These are phyloP conservation scores for Penicillium argentinense DNA, from an alignment of 495 filamentous ascomycete species.

Conservation along the genomic window DNA sequence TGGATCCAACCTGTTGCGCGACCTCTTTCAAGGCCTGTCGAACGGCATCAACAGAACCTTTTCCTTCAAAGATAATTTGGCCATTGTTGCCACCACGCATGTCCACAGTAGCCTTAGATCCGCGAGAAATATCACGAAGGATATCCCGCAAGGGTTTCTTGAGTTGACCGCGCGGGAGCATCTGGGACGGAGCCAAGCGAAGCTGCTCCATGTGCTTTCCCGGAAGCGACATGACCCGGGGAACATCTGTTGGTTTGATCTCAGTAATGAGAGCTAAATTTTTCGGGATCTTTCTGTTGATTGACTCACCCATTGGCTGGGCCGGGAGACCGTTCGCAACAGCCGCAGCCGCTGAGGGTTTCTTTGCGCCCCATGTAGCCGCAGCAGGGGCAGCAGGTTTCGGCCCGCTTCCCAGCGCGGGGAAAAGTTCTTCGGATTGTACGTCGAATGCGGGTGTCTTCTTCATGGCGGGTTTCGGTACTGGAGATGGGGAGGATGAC, in stretches of 20 bases:
- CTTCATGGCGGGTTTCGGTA: constrained; percentile 42
- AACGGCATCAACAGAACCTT: constrained; percentile 72
- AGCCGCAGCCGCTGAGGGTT: constrained; percentile 53
- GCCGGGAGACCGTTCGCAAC: constrained; percentile 57
- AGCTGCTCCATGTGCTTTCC: constrained; percentile 77
- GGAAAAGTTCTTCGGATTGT: constrained; percentile 86
- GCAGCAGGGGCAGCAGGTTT: constrained; percentile 61
- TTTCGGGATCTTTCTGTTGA: background rate
- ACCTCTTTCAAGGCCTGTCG: constrained; percentile 83
- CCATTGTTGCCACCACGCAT: constrained; percentile 67
- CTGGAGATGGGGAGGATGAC: constrained; percentile 21
- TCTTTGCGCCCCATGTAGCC: constrained; percentile 69
- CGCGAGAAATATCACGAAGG: constrained; percentile 81
- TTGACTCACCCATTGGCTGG: constrained; percentile 44
- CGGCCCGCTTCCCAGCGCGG: constrained; percentile 73
- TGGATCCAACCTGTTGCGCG: constrained; percentile 77
- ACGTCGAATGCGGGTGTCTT: constrained; percentile 64
- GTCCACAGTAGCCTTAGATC: constrained; percentile 81
- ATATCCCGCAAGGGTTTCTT: constrained; percentile 82
- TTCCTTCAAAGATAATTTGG: constrained; percentile 73
- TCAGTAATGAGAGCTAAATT: constrained; percentile 1
- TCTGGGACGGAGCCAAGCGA: constrained; percentile 66
- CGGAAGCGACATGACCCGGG: constrained; percentile 66
- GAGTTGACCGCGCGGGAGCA: constrained; percentile 70
- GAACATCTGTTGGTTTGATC: constrained; percentile 33